phyloP scores from a whole-genome alignment of 2,329 filamentous ascomycete genomes.

The Zarea fungicola region DNA sequence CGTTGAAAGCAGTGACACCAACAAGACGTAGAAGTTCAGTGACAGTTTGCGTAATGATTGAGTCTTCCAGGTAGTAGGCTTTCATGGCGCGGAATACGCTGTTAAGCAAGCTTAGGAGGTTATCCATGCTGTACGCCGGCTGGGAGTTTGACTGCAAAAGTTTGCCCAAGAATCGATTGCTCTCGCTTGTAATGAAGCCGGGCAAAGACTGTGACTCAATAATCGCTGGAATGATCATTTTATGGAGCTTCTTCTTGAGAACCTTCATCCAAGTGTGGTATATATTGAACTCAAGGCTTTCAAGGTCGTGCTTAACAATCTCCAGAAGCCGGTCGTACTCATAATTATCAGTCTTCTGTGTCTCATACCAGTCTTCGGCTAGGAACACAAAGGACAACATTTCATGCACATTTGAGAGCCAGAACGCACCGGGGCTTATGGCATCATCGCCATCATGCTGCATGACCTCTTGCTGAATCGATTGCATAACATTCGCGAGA shows the following conservation, averaged over 20 bases:
- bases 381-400: conserved; percentile 99
- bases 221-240: conserved; percentile 99
- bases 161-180: conserved; percentile 96
- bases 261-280: conserved; percentile 99
- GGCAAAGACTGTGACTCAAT: conserved; percentile 98
- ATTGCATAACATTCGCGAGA: conserved; percentile 98
- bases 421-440: conserved; percentile 95
- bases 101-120: conserved; percentile 89
- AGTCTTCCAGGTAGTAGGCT: conserved; percentile 93
- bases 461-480: conserved; percentile 99
- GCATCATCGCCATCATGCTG: conserved; percentile 96
- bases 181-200: conserved; percentile 97
- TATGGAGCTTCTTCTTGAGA: conserved; percentile 96
- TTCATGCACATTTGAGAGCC: conserved; percentile 98
- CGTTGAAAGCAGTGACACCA: conserved; percentile 97
- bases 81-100: conserved; percentile 99
- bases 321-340: conserved; percentile 96
- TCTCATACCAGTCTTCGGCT: conserved; percentile 98
- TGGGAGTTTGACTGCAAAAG: conserved; percentile 83
- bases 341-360: conserved; percentile 98
- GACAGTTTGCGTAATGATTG: conserved; percentile 91
- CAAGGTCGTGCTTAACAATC: conserved; percentile 98
- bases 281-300: conserved; percentile 98
- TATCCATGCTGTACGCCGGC: conserved; percentile 99
- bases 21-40: conserved; percentile 90